Conservation (phyloP, 352 stramenopile species). For the Phytophthora nicotianae region DNA sequence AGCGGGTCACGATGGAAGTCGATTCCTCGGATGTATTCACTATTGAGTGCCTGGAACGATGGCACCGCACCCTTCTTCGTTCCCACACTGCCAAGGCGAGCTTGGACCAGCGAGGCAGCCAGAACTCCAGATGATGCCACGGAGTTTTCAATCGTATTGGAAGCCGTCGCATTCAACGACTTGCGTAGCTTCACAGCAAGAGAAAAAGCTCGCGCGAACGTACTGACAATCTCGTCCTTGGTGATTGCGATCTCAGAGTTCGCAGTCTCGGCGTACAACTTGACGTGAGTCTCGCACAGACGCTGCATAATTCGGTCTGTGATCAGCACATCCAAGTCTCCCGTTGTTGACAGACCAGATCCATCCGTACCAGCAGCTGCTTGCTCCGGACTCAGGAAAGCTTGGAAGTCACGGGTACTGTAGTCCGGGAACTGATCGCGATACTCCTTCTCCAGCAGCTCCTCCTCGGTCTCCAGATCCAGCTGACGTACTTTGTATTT, state of each 20-base stretch:
- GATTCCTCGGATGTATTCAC: slow-evolving; percentile 78
- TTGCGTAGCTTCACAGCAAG: slow-evolving; percentile 71
- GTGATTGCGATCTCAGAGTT: slow-evolving; percentile 53
- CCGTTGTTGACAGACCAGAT: slow-evolving; percentile 11
- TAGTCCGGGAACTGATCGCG: slow-evolving; percentile 95
- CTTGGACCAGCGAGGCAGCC: slow-evolving; percentile 74
- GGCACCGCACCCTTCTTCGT: slow-evolving; percentile 41
- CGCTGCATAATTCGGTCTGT: slow-evolving; percentile 77
- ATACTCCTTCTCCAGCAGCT: slow-evolving; percentile 89
- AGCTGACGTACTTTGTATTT: slow-evolving; percentile 87
- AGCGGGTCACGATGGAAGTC: slow-evolving; percentile 96
- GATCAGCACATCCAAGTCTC: slow-evolving; percentile 61
- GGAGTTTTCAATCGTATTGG: slow-evolving; percentile 49
- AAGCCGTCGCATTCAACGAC: slow-evolving; percentile 63
- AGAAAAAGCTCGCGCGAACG: slow-evolving; percentile 75
- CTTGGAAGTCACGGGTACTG: slow-evolving; percentile 65
- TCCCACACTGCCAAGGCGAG: slow-evolving; percentile 51
- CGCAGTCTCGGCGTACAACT: slow-evolving; percentile 63
- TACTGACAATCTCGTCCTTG: slow-evolving; percentile 53
- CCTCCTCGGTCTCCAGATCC: slow-evolving; percentile 84
- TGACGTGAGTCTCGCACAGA: slow-evolving; percentile 71
- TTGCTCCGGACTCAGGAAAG: slow-evolving; percentile 60
- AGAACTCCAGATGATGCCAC: slow-evolving; percentile 61
- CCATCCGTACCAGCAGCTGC: slow-evolving; percentile 16
- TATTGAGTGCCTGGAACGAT: slow-evolving; percentile 61